Evolutionary conservation across 768 basidiomycete genomes (phyloP), one percentile per base, ranked within the genome.

Genomic region (Pleurotus platypus): DNA sequence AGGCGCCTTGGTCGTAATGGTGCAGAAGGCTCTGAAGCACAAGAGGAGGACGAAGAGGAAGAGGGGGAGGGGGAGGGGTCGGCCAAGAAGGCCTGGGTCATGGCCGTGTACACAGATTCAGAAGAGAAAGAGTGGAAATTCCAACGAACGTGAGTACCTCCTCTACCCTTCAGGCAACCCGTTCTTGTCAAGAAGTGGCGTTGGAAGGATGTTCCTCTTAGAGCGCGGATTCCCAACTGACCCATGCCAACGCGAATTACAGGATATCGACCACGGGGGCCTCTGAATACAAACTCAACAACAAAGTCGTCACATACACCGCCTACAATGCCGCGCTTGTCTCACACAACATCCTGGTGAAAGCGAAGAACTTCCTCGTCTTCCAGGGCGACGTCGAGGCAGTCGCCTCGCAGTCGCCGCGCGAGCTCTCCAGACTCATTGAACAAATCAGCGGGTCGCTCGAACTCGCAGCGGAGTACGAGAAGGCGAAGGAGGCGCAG

Each of bases 371-470:
- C 75, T 99, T 98, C 66, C 87, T 98, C 53, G 97, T 98, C 9
- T 98, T 99, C 75, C 97, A 99, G 67, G 97, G 97, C 51, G 97
- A 98, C 67, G 97, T 99, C 30, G 97, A 99, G 72, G 92, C 94
- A 2, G 92, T 99, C 35, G 97, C 97, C 0, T 91, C 92, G 2
- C 97, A 99, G 63, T 94, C 91, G 0, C 84, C 97, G 13, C 86
- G 87, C 58, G 94, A 96, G 63, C 84, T 98, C 18, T 81, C 95
- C 0, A 83, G 84, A 15, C 86, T 98, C 30, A 90, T 99, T 46
- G 97, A 99, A 62, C 94, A 98, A 68, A 98, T 98, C 60, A 90
- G 88, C 58, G 96, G 96, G 1, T 97, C 94, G 0, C 78, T 96
- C 18, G 97, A 98, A 66, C 83, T 97, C 9, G 85, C 92, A 2